Conservation (phyloP, 2,329 filamentous ascomycete genomes). For the Colletotrichum truncatum region DNA sequence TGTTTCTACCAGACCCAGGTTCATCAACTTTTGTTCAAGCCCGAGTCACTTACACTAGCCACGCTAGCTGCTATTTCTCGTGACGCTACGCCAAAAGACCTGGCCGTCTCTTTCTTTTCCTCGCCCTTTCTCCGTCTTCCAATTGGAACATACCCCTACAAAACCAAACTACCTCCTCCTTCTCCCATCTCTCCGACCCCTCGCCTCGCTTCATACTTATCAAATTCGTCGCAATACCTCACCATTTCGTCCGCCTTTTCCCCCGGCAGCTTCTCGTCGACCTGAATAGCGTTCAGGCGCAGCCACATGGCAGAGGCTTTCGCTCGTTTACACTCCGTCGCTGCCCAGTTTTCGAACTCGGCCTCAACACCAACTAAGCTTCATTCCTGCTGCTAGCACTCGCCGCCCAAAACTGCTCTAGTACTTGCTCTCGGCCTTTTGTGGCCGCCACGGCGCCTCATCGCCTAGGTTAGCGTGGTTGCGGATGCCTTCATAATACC, state of each 20-base stretch:
- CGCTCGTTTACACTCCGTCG: background rate
- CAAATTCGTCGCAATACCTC: background rate
- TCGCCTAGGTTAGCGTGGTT: constrained; percentile 14
- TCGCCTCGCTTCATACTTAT: background rate
- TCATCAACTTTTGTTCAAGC: constrained; percentile 5
- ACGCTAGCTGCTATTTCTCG: constrained; percentile 8
- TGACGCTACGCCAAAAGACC: constrained; percentile 10
- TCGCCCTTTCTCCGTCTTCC: constrained; percentile 5
- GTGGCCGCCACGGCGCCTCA: constrained; percentile 17
- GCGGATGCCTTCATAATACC: constrained; percentile 29
- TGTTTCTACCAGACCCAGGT: constrained; percentile 16
- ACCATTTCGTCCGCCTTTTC: background rate
- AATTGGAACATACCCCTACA: background rate
- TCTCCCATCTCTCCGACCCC: background rate
- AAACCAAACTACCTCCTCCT: background rate
- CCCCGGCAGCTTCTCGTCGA: background rate
- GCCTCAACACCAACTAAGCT: constrained; percentile 4
- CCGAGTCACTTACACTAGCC: constrained; percentile 3
- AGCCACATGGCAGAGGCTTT: constrained; percentile 6
- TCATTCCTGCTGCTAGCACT: constrained; percentile 14
- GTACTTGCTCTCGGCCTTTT: constrained; percentile 18
- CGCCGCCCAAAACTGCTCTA: background rate
- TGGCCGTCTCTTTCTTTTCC: background rate
- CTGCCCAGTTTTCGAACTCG: background rate
- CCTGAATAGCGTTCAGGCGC: background rate